Conservation (phyloP, 2,329 filamentous ascomycete genomes). For the Corinectria fuckeliana region DNA sequence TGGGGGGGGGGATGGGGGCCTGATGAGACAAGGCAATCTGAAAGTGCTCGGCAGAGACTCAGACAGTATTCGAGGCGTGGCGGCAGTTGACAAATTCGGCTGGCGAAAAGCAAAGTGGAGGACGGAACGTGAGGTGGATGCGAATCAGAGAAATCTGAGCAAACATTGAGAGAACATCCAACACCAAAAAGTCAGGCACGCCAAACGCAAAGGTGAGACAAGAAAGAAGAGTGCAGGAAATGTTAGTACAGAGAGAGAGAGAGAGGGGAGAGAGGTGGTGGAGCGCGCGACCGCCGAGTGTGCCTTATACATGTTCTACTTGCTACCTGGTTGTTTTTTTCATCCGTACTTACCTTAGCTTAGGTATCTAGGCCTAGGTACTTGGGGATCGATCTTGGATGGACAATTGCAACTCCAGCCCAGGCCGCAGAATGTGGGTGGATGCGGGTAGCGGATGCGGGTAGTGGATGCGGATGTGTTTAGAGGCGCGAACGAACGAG, state of each 20-base stretch:
- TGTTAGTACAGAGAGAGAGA: constrained; percentile 11
- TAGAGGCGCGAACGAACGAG: constrained; percentile 4
- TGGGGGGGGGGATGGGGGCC: too few species aligned
- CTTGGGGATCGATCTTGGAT: not conserved
- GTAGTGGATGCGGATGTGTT: constrained; percentile 1
- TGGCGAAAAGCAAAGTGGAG: not conserved
- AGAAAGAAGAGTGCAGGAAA: not conserved
- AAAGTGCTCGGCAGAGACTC: not conserved
- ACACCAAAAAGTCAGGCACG: not conserved
- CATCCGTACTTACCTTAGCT: too few species aligned
- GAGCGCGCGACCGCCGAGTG: constrained; percentile 21
- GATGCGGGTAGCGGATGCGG: constrained; percentile 7
- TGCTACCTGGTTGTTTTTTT: constrained; percentile 17
- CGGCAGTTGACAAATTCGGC: not conserved
- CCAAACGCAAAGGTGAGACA: not conserved
- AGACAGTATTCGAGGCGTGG: not conserved
- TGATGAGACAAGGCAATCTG: constrained; percentile 16
- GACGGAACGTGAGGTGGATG: constrained; percentile 3
- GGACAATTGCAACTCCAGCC: constrained; percentile 14
- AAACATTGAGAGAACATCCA: constrained; percentile 3
- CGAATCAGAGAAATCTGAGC: constrained; percentile 1
- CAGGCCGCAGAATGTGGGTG: not conserved
- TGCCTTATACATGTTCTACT: constrained; percentile 26
- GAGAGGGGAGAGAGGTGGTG: constrained; percentile 2
- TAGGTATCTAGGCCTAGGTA: too few species aligned